Evolutionary conservation across 2,329 filamentous ascomycete species (phyloP).

Genomic region (Cladosporium sp.): DNA sequence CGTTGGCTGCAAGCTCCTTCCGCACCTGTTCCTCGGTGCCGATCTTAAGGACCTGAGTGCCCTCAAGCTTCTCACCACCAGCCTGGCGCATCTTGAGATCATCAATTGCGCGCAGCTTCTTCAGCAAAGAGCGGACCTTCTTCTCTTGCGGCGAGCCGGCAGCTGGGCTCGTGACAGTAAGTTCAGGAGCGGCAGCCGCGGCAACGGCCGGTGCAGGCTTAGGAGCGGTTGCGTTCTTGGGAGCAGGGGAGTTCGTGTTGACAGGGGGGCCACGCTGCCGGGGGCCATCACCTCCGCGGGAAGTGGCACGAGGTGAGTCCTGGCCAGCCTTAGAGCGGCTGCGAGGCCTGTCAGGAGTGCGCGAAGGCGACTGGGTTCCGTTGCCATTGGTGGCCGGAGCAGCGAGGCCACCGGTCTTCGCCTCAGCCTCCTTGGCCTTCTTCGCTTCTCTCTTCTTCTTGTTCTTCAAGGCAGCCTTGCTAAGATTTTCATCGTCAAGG

Average conservation of each 20-base stretch:
- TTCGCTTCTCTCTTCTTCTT: conserved; percentile 97
- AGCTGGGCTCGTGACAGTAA: conserved; percentile 50
- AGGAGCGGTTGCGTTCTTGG: conserved; percentile 6
- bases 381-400: conserved; percentile 44
- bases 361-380: conserved; percentile 6
- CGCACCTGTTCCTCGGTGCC: conserved; percentile 76
- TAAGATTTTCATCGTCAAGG: conserved; percentile 67
- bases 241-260: conserved; percentile 36
- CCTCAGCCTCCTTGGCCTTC: conserved; percentile 76
- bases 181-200: conserved; percentile 33
- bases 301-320: conserved; percentile 22
- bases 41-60: conserved; percentile 98
- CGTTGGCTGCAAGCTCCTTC: conserved; percentile 57
- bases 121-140: conserved; percentile 86
- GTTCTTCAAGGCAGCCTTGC: conserved; percentile 85
- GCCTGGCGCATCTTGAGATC: conserved; percentile 96
- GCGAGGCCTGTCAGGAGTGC: conserved; percentile 25
- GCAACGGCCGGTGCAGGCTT: conserved; percentile 6
- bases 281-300: conserved; percentile 21
- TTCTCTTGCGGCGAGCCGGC: conserved; percentile 73
- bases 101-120: conserved; percentile 97
- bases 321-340: conserved; percentile 28
- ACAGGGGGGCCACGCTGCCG: conserved; percentile 20
- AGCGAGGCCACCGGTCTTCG: conserved; percentile 44
- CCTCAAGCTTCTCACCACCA: conserved; percentile 91